Percentiles rank a stretch among this genome's conserved stretches.
These are phyloP conservation scores for Salix exigua DNA, from an alignment of 345 rosid species.

Conservation along the genomic window DNA sequence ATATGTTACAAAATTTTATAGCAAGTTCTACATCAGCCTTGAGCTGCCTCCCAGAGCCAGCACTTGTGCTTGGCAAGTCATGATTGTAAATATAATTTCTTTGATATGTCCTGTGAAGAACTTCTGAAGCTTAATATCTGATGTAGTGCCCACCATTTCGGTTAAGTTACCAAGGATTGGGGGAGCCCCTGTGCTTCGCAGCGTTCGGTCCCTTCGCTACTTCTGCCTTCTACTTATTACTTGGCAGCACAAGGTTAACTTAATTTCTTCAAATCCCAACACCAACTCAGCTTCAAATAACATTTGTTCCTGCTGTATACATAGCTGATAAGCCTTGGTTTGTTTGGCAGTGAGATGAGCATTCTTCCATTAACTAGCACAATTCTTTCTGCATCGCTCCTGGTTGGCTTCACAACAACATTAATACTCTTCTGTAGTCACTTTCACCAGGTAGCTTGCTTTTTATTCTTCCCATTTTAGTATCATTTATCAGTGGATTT, in stretches of 20 bases:
- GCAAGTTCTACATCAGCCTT: background rate
- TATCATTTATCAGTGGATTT: background rate
- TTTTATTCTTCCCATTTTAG: background rate
- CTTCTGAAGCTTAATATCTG: background rate
- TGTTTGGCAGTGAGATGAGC: conserved; percentile 41
- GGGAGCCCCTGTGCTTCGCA: conserved; percentile 90
- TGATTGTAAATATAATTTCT: background rate
- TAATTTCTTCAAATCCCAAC: background rate
- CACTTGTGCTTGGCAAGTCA: background rate
- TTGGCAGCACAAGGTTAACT: conserved; percentile 54
- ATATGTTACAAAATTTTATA: background rate
- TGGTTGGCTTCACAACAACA: conserved; percentile 80
- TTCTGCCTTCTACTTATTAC: conserved; percentile 68
- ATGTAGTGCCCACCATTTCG: conserved; percentile 90
- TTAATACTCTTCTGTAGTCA: conserved; percentile 92
- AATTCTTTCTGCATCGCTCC: conserved; percentile 55
- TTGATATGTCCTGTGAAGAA: background rate
- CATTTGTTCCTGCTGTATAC: background rate
- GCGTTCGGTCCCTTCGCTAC: conserved; percentile 98
- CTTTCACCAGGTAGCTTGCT: conserved; percentile 65
- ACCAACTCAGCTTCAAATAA: too few relatives aligned
- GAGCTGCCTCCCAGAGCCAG: background rate
- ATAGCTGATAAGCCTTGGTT: conserved; percentile 1
- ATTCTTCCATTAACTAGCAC: conserved; percentile 48
- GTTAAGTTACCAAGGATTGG: conserved; percentile 84